phyloP scores from a whole-genome alignment of 192 early-diverging fungal species.

The Gryganskiella cystojenkinii region DNA sequence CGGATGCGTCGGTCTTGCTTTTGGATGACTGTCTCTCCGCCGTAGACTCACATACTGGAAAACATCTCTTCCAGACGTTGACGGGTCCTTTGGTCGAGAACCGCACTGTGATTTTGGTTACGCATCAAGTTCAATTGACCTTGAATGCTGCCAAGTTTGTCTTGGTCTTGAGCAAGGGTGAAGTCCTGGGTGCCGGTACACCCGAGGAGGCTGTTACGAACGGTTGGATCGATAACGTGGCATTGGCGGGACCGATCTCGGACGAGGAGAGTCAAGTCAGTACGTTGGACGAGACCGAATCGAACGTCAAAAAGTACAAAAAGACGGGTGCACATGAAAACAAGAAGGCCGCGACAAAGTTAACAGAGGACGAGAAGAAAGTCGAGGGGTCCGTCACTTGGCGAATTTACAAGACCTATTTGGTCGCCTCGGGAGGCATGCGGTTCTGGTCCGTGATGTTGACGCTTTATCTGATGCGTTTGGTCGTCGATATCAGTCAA shows the following conservation, averaged over 20 bases:
- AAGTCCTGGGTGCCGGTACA: slow-evolving; percentile 62
- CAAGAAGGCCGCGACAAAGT: slow-evolving; percentile 57
- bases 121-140: slow-evolving; percentile 82
- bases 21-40: slow-evolving; percentile 94
- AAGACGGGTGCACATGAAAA: slow-evolving; percentile 27
- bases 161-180: slow-evolving; percentile 71
- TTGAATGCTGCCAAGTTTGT: slow-evolving; percentile 65
- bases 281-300: slow-evolving; percentile 56
- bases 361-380: slow-evolving; percentile 88
- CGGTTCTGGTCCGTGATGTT: slow-evolving; percentile 70
- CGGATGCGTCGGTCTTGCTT: slow-evolving; percentile 68
- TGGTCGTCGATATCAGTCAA: slow-evolving; percentile 64
- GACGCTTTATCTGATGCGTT: slow-evolving; percentile 53
- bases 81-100: slow-evolving; percentile 75
- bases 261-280: slow-evolving; percentile 44
- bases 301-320: slow-evolving; percentile 35
- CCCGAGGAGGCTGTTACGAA: slow-evolving; percentile 58
- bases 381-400: slow-evolving; percentile 82
- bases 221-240: slow-evolving; percentile 59
- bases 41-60: slow-evolving; percentile 95
- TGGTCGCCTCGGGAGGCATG: slow-evolving; percentile 74
- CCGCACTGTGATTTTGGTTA: slow-evolving; percentile 89
- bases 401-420: slow-evolving; percentile 84
- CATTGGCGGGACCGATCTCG: slow-evolving; percentile 26
- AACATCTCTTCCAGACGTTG: slow-evolving; percentile 82